A percentile compares a stretch with the other conserved stretches of the same genome.
phyloP scores from a whole-genome alignment of 2,329 filamentous ascomycete species.

The Cordyceps javanica region DNA sequence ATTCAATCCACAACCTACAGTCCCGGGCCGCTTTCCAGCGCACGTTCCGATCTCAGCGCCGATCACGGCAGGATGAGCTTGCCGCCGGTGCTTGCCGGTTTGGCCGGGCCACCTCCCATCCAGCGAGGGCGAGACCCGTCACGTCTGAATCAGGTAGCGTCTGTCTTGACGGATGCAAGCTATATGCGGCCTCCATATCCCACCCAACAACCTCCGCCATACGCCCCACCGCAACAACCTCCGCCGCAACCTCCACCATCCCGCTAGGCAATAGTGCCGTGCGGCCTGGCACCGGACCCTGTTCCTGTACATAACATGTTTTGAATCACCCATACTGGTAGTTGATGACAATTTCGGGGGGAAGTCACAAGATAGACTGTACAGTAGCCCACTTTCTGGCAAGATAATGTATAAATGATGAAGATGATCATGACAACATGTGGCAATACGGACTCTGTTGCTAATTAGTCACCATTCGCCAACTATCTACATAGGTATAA shows the following conservation, averaged over 20 bases:
- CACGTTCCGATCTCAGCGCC: slow-evolving; percentile 11
- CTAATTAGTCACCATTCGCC: no score
- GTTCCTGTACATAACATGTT: background rate
- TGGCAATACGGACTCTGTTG: no score
- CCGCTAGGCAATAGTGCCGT: background rate
- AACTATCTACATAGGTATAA: no score
- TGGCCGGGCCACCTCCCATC: slow-evolving; percentile 2
- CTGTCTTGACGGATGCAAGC: slow-evolving; percentile 15
- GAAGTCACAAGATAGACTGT: background rate
- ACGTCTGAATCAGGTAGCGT: slow-evolving; percentile 31
- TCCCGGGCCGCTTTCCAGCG: slow-evolving; percentile 12
- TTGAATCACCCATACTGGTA: background rate
- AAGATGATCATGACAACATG: background rate
- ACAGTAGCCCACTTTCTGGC: background rate
- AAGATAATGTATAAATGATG: background rate
- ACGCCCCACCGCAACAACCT: background rate
- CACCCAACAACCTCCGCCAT: background rate
- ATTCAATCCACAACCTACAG: slow-evolving; percentile 8
- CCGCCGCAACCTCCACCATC: slow-evolving; percentile 7
- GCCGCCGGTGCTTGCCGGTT: slow-evolving; percentile 1
- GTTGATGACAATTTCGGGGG: background rate
- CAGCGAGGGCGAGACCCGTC: slow-evolving; percentile 19
- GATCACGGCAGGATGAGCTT: slow-evolving; percentile 6
- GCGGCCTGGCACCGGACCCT: background rate
- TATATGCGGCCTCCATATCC: slow-evolving; percentile 8